These are phyloP conservation scores for Colletotrichum agaves DNA, from an alignment of 2,329 filamentous ascomycete genomes.

Conservation along the genomic window DNA sequence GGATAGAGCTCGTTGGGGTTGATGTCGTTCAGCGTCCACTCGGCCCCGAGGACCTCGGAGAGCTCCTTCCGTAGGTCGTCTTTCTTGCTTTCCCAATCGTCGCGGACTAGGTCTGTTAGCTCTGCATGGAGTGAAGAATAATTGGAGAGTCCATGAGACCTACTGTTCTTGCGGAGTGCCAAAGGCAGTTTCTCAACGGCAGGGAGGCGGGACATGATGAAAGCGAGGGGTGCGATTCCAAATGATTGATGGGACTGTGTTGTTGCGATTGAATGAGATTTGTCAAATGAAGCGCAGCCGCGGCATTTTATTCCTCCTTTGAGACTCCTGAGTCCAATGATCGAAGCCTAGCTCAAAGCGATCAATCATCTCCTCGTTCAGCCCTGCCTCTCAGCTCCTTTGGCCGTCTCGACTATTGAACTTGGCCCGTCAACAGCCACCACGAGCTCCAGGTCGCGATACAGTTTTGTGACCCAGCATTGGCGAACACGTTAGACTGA, in stretches of 20 bases:
- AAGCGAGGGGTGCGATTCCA: not conserved
- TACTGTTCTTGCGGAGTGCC: conserved; percentile 63
- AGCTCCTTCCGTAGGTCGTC: conserved; percentile 55
- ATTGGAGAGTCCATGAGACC: not conserved
- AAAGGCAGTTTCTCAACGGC: conserved; percentile 63
- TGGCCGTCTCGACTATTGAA: not conserved
- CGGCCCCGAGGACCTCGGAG: conserved; percentile 55
- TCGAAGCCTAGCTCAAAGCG: not conserved
- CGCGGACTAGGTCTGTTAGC: conserved; percentile 55
- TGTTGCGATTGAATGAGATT: not conserved
- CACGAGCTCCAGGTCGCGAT: not conserved
- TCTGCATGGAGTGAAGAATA: conserved; percentile 32
- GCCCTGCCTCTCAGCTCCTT: conserved; percentile 12
- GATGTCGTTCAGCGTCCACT: conserved; percentile 60
- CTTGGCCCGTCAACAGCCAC: conserved; percentile 21
- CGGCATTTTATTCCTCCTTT: not conserved
- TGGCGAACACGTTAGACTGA: not conserved
- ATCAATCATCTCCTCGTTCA: conserved; percentile 9
- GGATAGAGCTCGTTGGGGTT: conserved; percentile 59
- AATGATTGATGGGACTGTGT: not conserved
- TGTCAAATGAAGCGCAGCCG: not conserved
- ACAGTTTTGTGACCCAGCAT: not conserved
- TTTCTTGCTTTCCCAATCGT: conserved; percentile 62
- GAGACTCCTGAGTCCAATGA: too few relatives aligned
- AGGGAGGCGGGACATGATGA: conserved; percentile 51